These are phyloP conservation scores for Trichoderma koningiopsis DNA, from an alignment of 2,329 filamentous ascomycete genomes.

Conservation along the genomic window DNA sequence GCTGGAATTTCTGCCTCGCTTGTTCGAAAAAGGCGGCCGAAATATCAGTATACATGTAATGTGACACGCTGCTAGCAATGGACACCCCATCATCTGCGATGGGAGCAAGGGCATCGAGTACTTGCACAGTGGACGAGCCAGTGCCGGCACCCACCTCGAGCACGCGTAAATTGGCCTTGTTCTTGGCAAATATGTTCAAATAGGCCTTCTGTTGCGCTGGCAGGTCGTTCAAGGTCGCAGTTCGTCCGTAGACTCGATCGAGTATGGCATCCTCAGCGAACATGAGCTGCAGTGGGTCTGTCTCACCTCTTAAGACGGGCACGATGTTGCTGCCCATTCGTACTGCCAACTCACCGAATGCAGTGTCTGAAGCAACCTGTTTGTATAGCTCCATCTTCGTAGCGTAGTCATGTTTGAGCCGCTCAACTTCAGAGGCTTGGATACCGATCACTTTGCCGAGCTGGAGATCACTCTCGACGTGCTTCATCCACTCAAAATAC, in stretches of 20 bases:
- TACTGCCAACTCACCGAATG: not conserved
- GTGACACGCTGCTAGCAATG: too few species aligned
- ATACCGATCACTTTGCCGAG: too few species aligned
- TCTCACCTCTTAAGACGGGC: not conserved
- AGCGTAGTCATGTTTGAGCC: not conserved
- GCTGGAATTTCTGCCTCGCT: too few species aligned
- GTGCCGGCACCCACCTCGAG: too few species aligned
- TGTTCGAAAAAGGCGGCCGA: too few species aligned
- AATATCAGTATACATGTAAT: too few species aligned
- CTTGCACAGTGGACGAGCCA: too few species aligned
- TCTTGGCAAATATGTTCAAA: not conserved
- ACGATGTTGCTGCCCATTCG: not conserved
- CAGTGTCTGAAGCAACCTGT: not conserved
- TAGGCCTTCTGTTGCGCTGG: not conserved
- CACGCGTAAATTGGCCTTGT: not conserved
- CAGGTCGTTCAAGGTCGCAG: not conserved
- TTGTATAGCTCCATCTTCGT: not conserved
- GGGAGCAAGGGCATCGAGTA: too few species aligned
- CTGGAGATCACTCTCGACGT: too few species aligned
- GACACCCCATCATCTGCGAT: too few species aligned
- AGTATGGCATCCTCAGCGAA: not conserved
- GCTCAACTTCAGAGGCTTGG: too few species aligned
- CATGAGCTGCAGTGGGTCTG: conserved; percentile 1
- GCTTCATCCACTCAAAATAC: too few species aligned
- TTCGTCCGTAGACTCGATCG: not conserved